Evolutionary conservation across 2,329 filamentous ascomycete genomes (phyloP), one percentile per base, ranked within the genome.

Genomic region (Ceratocystis variospora): DNA sequence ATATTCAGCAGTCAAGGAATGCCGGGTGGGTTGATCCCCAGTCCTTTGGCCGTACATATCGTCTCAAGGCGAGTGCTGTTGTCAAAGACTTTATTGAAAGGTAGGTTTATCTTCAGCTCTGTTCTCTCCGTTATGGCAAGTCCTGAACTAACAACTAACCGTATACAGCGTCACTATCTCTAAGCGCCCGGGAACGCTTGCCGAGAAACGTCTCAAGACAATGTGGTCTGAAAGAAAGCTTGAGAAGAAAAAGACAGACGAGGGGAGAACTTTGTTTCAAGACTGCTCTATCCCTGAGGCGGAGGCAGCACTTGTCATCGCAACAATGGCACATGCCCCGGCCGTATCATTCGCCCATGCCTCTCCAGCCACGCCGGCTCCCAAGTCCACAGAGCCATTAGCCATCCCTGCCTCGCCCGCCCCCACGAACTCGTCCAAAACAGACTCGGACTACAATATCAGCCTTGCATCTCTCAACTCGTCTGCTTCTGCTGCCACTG

Each of bases 51-150:
- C 80, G 82, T 33, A 77, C 84, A 25, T 86, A 87, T 73, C 83
- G 83, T 68, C 75, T 91, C 65, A 80, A 83, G 0, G 84, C 84
- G 68, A 79, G 79, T 71, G 85, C 85, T 45, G 79, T 91, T 70
- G 81, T 87, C 71, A 78, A 86, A 12, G 86, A 90, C 72, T 91
- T 96, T 73, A 84, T 96, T 62, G 78, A 82, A 31, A 31, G 37
- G 63, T 64, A 25, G 25, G 63, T 64, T n/a, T 37, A 31, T 25
- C 5, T 3, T n/a, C 17, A 25, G n/a, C 28, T 28, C 19, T n/a
- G 2, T 33, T 17, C 28, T 22, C 48, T 28, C 8, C 48, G 25
- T 28, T 5, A 15, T 33, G 12, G 8, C 15, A n/a, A 25, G 19
- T 3, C 19, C 17, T 15, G 17, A 46, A 44, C 61, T 62, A 62